Conservation (phyloP, 805 yeast genomes). For the Candida corydali region DNA sequence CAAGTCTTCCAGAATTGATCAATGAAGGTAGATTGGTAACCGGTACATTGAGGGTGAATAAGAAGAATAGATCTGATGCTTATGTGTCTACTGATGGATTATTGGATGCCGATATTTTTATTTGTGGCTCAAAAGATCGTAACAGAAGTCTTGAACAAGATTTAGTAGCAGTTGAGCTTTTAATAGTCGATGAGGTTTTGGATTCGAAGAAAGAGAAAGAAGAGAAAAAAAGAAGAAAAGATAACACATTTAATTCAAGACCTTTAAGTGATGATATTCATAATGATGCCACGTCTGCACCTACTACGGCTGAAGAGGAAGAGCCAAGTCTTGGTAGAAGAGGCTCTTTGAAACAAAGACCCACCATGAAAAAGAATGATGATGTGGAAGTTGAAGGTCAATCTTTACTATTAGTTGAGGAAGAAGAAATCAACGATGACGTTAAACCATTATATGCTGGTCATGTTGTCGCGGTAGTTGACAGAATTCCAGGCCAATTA, state of each 20-base stretch:
- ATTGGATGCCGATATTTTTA: conserved; percentile 93
- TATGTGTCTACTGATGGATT: conserved; percentile 97
- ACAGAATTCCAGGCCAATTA: conserved; percentile 94
- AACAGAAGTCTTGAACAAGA: conserved; percentile 97
- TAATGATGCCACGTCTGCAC: conserved; percentile 62
- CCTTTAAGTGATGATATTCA: conserved; percentile 63
- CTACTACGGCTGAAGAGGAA: conserved; percentile 23
- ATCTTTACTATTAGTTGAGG: conserved; percentile 84
- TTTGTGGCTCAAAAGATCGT: conserved; percentile 97
- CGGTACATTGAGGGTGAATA: conserved; percentile 90
- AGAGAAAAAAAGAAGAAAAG: conserved; percentile 90
- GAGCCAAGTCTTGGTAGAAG: conserved; percentile 55
- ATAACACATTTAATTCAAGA: conserved; percentile 40
- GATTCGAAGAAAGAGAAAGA: conserved; percentile 93
- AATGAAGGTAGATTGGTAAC: conserved; percentile 89
- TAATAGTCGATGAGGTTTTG: conserved; percentile 98
- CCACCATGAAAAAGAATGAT: conserved; percentile 95
- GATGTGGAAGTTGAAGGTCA: conserved; percentile 99
- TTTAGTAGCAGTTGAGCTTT: conserved; percentile 88
- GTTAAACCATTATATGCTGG: conserved; percentile 95
- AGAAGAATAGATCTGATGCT: conserved; percentile 95
- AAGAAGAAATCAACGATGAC: conserved; percentile 91
- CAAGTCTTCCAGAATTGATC: conserved; percentile 82
- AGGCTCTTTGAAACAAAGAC: conserved; percentile 91
- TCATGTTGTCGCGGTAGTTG: conserved; percentile 96